Evolutionary conservation across 1,139 yeast genomes (phyloP).

Genomic region (Scheffersomyces illinoinensis): DNA sequence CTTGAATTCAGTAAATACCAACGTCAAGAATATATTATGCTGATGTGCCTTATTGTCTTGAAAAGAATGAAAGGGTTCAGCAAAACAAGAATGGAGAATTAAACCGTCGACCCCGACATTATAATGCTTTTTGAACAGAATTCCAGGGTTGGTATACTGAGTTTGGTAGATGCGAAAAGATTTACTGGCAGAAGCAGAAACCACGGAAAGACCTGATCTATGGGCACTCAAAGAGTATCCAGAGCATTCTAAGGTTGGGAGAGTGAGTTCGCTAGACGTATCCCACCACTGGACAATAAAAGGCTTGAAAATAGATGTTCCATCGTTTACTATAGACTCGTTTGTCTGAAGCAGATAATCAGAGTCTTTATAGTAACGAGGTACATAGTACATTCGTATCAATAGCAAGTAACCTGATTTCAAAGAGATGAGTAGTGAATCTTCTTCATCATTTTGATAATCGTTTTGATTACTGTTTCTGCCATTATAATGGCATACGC

Average conservation of each 20-base stretch:
- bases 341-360: conserved; percentile 19
- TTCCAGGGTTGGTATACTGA: conserved; percentile 36
- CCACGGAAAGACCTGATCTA: conserved; percentile 38
- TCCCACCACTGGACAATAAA: conserved; percentile 58
- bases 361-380: conserved; percentile 28
- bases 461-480: conserved; percentile 20
- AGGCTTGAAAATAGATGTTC: conserved; percentile 34
- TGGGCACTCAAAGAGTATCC: conserved; percentile 40
- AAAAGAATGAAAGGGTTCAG: conserved; percentile 31
- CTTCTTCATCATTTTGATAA: conserved; percentile 27
- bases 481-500: conserved; percentile 10
- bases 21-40: conserved; percentile 36
- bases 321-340: conserved; percentile 3
- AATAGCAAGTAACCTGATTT: conserved; percentile 44
- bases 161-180: conserved; percentile 40
- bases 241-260: conserved; percentile 30
- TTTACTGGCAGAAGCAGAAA: conserved; percentile 39
- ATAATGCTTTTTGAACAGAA: conserved; percentile 37
- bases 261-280: conserved; percentile 14
- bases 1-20: conserved; percentile 37
- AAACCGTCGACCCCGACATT: conserved; percentile 45
- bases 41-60: conserved; percentile 23
- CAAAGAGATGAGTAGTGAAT: conserved; percentile 42
- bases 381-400: conserved; percentile 35
- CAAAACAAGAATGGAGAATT: conserved; percentile 44